Conservation (phyloP, 768 basidiomycete species). For the Porphyrellus cyaneotinctus region DNA sequence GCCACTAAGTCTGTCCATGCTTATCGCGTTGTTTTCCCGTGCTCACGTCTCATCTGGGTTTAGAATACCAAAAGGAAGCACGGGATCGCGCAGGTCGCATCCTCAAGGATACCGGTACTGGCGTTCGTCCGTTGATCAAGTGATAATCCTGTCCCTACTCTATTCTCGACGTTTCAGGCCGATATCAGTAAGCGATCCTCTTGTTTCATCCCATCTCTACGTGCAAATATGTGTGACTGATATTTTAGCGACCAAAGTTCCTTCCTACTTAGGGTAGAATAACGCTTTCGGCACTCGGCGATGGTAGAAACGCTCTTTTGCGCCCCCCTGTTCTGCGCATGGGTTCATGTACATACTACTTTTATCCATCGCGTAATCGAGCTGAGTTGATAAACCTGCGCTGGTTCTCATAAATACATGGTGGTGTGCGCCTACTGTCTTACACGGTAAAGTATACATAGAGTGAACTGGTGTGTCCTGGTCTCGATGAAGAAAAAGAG, state of each 20-base stretch:
- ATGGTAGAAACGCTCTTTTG: not conserved
- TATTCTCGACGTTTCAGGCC: not conserved
- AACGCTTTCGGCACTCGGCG: not conserved
- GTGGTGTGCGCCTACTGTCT: not conserved
- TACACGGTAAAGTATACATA: not conserved
- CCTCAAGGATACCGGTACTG: constrained; percentile 41
- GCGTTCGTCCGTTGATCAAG: constrained; percentile 42
- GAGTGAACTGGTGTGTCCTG: no score
- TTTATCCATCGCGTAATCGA: not conserved
- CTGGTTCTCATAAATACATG: not conserved
- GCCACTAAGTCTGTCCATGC: constrained; percentile 31
- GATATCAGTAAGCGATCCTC: constrained; percentile 13
- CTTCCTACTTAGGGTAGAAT: constrained; percentile 1
- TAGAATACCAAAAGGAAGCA: constrained; percentile 41
- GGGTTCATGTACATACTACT: constrained; percentile 13
- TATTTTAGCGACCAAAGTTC: not conserved
- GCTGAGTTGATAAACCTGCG: no score
- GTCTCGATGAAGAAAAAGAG: not conserved
- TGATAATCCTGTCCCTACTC: constrained; percentile 15
- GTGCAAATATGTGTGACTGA: constrained; percentile 10
- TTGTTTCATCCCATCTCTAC: not conserved
- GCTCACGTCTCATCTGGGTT: not conserved
- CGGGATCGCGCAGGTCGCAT: constrained; percentile 32
- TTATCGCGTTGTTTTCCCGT: not conserved
- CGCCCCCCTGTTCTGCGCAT: not conserved